These are phyloP conservation scores for Rhynchospora tenuis DNA, from an alignment of 176 grass and related monocot species.

Conservation along the genomic window DNA sequence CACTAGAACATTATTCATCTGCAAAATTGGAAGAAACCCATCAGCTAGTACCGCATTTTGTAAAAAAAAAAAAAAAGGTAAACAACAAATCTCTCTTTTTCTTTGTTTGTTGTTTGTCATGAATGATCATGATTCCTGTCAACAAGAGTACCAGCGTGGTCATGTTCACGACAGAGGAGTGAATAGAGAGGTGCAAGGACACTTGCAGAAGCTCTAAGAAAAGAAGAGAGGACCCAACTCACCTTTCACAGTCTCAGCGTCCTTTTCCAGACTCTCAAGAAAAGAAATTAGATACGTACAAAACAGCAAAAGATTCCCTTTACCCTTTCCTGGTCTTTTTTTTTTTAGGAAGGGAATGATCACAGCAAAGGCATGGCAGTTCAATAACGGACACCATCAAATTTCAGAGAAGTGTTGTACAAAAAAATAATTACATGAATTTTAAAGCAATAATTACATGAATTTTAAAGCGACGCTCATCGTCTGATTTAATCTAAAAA, in stretches of 20 bases:
- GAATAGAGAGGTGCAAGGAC: background rate
- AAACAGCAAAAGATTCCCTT: constrained; percentile 13
- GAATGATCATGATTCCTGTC: background rate
- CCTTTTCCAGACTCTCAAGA: background rate
- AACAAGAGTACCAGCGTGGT: background rate
- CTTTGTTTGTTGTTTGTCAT: background rate
- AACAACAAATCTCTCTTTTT: background rate
- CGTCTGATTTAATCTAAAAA: no score
- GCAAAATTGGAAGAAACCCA: background rate
- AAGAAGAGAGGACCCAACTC: background rate
- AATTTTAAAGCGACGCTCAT: no score
- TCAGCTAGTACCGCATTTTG: background rate
- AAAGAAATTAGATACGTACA: background rate
- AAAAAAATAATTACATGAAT: no score
- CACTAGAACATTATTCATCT: background rate
- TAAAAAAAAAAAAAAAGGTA: background rate
- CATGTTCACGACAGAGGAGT: background rate
- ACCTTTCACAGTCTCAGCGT: background rate
- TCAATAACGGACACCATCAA: background rate
- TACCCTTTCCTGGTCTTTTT: background rate
- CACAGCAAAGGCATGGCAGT: background rate
- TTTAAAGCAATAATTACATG: no score
- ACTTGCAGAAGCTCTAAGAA: background rate
- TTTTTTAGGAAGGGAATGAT: background rate
- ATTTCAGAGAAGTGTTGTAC: no score